A percentile compares a stretch with the other conserved stretches of the same genome.
Conservation (phyloP, 2,329 filamentous ascomycete genomes). For the Aspergillus sp. region DNA sequence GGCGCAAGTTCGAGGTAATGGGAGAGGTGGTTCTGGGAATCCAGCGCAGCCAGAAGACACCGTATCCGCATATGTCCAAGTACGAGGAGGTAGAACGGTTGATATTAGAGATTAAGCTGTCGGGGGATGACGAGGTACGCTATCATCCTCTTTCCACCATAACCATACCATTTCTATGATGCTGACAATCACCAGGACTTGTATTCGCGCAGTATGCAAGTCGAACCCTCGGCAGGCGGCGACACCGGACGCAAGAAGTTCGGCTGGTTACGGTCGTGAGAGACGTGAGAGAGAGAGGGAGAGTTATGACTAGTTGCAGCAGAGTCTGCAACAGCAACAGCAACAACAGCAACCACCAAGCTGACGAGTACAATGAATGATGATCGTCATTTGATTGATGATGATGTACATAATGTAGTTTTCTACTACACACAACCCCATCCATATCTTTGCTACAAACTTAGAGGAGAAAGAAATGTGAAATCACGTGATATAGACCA, state of each 20-base stretch:
- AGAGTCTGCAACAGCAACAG: conserved; percentile 8
- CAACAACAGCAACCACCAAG: background rate
- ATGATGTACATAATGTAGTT: conserved; percentile 26
- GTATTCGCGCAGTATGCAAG: conserved; percentile 59
- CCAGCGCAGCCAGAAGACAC: conserved; percentile 84
- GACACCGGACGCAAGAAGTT: conserved; percentile 46
- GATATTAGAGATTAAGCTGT: conserved; percentile 78
- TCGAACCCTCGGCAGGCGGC: conserved; percentile 51
- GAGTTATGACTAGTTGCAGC: conserved; percentile 9
- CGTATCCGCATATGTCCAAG: conserved; percentile 71
- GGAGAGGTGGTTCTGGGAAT: conserved; percentile 88
- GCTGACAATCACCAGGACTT: conserved; percentile 50
- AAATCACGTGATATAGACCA: conserved; percentile 5
- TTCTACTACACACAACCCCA: background rate
- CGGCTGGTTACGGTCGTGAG: conserved; percentile 45
- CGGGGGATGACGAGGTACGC: conserved; percentile 84
- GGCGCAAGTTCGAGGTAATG: conserved; percentile 97
- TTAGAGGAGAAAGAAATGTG: too few relatives aligned
- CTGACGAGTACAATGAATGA: conserved; percentile 23
- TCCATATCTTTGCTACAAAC: background rate
- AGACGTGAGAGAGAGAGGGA: background rate
- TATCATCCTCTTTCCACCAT: background rate
- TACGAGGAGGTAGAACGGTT: conserved; percentile 72
- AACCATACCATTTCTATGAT: background rate
- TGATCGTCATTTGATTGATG: conserved; percentile 18